These are phyloP conservation scores for Chrysosporium keratinophilum DNA, from an alignment of 2,329 filamentous ascomycete species.

Conservation along the genomic window DNA sequence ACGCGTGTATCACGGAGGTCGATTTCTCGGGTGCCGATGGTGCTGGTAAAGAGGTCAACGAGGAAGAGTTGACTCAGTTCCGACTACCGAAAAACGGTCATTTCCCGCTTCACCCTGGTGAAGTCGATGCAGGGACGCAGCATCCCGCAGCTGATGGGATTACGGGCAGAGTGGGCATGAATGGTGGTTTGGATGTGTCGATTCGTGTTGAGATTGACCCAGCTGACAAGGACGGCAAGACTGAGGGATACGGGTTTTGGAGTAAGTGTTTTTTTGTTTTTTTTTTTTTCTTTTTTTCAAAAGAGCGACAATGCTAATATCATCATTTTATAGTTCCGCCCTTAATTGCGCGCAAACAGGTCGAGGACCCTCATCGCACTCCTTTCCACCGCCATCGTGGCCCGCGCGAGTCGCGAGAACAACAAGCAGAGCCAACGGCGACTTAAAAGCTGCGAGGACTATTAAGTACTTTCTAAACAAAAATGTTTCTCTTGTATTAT, in stretches of 20 bases:
- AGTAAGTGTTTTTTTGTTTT: conserved; percentile 27
- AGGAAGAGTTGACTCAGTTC: conserved; percentile 21
- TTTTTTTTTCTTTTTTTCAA: neutral
- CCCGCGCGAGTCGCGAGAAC: neutral
- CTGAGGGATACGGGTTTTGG: conserved; percentile 41
- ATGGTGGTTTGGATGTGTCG: conserved; percentile 37
- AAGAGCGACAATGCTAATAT: neutral
- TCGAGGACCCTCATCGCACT: neutral
- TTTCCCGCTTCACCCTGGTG: conserved; percentile 61
- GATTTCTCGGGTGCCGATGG: conserved; percentile 18
- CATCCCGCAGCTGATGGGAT: conserved; percentile 58
- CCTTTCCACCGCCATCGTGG: conserved; percentile 1
- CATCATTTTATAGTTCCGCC: conserved; percentile 5
- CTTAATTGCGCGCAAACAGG: neutral
- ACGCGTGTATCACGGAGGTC: conserved; percentile 51
- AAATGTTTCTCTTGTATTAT: too few relatives aligned
- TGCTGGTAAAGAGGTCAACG: conserved; percentile 9
- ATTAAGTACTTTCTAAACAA: too few relatives aligned
- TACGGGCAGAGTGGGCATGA: conserved; percentile 28
- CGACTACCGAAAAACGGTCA: conserved; percentile 52
- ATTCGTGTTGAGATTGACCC: conserved; percentile 41
- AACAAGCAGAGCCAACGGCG: neutral
- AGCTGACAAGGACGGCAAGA: conserved; percentile 31
- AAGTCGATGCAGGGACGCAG: conserved; percentile 63
- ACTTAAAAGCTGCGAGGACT: neutral